These are phyloP conservation scores for Plasmodium gonderi DNA, from an alignment of 169 alveolate species.

Conservation along the genomic window DNA sequence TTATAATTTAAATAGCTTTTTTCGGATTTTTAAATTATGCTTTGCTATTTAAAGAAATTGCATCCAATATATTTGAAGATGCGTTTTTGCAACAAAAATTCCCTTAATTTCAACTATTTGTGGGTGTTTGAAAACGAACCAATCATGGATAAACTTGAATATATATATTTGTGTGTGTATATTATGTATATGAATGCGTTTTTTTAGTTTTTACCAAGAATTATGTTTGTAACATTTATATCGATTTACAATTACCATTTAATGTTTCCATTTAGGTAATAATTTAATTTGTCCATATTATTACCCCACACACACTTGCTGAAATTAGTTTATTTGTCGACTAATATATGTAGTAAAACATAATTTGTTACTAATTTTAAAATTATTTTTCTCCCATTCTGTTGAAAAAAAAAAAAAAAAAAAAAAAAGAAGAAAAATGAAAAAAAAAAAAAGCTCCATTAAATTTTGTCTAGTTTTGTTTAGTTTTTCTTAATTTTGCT, in stretches of 20 bases:
- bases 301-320: background rate
- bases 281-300: background rate
- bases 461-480: too few species aligned
- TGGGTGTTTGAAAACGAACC: background rate
- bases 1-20: background rate
- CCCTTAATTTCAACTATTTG: background rate
- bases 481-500: background rate
- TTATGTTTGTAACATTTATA: background rate
- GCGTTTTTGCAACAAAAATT: background rate
- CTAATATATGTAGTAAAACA: background rate
- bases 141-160: background rate
- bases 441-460: too few species aligned
- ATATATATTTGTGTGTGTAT: background rate
- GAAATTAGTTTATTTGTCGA: background rate
- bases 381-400: conserved; percentile 2
- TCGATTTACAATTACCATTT: background rate
- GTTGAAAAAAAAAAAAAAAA: background rate
- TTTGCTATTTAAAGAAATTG: background rate
- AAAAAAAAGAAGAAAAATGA: background rate
- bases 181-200: background rate
- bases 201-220: background rate
- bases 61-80: background rate
- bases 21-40: background rate
- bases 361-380: background rate
- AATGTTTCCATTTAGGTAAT: conserved; percentile 5